These are phyloP conservation scores for Phlegmacium glaucopus DNA, from an alignment of 768 basidiomycete species.

Conservation along the genomic window DNA sequence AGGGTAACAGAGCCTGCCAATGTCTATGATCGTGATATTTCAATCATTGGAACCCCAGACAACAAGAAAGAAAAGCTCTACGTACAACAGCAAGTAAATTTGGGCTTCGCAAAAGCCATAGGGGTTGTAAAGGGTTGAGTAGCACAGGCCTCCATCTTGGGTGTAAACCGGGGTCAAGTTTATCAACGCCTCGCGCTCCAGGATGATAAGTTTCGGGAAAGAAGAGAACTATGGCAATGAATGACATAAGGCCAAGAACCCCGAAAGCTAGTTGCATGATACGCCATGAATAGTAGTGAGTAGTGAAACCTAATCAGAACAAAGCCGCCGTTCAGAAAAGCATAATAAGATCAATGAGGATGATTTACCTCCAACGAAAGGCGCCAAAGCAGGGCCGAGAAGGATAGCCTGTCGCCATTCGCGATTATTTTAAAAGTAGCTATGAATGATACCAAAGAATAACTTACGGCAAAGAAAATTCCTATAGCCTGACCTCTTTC, in stretches of 20 bases:
- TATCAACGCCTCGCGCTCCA: constrained; percentile 51
- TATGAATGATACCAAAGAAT: neutral
- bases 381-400: constrained; percentile 60
- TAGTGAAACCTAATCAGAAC: constrained; percentile 35
- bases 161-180: constrained; percentile 22
- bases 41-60: neutral
- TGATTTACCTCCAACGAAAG: constrained; percentile 48
- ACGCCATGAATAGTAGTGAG: constrained; percentile 68
- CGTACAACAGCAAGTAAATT: constrained; percentile 54
- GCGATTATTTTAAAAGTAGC: neutral
- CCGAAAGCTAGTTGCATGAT: constrained; percentile 49
- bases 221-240: constrained; percentile 37
- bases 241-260: constrained; percentile 33
- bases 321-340: neutral
- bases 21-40: constrained; percentile 12
- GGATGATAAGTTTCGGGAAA: constrained; percentile 74
- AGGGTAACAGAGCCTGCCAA: constrained; percentile 24
- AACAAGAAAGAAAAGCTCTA: neutral
- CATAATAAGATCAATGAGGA: neutral
- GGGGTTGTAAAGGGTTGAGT: constrained; percentile 56
- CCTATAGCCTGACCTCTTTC: constrained; percentile 60
- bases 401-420: constrained; percentile 39
- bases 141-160: constrained; percentile 32
- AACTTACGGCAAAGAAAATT: constrained; percentile 48
- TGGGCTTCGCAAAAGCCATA: constrained; percentile 54